Evolutionary conservation across 495 filamentous ascomycete genomes (phyloP), one percentile per base, ranked within the genome.

Genomic region (Xeromyces bisporus): DNA sequence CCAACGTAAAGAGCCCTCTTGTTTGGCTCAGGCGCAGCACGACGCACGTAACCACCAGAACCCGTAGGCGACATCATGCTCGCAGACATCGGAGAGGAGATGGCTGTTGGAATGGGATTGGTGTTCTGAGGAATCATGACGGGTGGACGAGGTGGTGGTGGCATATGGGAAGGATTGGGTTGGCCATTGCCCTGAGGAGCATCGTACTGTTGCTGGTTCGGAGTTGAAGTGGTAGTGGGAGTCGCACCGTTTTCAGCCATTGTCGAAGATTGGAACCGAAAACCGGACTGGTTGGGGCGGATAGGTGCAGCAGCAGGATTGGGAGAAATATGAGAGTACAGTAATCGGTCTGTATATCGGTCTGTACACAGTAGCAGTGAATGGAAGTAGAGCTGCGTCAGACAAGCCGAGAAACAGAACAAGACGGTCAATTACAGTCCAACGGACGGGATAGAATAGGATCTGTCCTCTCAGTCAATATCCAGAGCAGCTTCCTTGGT

Each of bases 1-100:
- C 89, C 89, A 27, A 99, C 86, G 42, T 99, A 99, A 27, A 99
- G 62, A 25, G 89, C 89, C 43, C 91, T 70, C 70, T 99, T 99
- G 66, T 99, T 99, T 26, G 89, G 89, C 60, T 99, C 89, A 30
- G 89, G 89, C 11, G 89, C 89, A 18, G 85, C 81, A 42, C 89
- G 86, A 44, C 89, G 83, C 28, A 83, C 76, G 43, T 78, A 87
- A 29, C 81, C 76, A 26, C 75, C 81, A 28, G 70, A 71, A 37
- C 73, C 81, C 44, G 72, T 76, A 21, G 82, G 80, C 24, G 86
- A 93, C 64, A 87, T 77, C 53, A 91, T 75, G 26, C 58, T 67
- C 41, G 63, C 71, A 25, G 72, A 78, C 77, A 83, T 76, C 7
- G 84, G 81, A 28, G 83, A 89, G 33, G 77, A 83, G 44, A 94